Evolutionary conservation across 805 yeast genomes (phyloP), one percentile per base, ranked within the genome.

Genomic region (Lipomyces yamadae): DNA sequence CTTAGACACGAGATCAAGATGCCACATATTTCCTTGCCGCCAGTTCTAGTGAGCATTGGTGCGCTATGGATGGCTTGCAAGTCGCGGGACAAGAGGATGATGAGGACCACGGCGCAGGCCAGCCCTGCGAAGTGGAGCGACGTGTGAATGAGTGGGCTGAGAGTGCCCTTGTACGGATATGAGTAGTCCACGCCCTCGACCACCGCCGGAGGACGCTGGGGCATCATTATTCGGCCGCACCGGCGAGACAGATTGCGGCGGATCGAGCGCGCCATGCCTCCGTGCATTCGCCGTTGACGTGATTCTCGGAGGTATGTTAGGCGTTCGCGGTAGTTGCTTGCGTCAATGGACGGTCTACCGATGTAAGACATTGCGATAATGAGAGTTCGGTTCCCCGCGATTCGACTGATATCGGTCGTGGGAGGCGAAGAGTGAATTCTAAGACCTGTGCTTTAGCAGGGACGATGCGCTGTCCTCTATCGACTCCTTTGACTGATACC

Each of bases 21-120:
- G 10, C 50, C 64, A 7, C 34, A n/a, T 4, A 61, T 34, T 50
- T 55, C 59, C 55, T 55, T 54, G 30, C 13, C 45, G 24, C 59
- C 64, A 37, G 29, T 55, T 29, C 35, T 32, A 13, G 34, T 29
- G n/a, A 45, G 6, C 1, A 3, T 29, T 1, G 39, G 64, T 10
- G 55, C 56, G 2, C 50, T 34, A n/a, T 11, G 18, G 33, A 34
- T 30, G 10, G 35, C 50, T 32, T 56, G 39, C 8, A 61, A 50
- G 57, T 61, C 60, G 53, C 48, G 56, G 15, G 56, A 55, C 37
- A 35, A 61, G 13, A 61, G 34, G 30, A 50, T 15, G 30, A 61
- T 33, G 42, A 61, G 34, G 5, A 34, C 56, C n/a, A 33, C 48
- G 29, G 50, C 53, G 30, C 48, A 33, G 3, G 57, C 15, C 39